Evolutionary conservation across 1,139 yeast genomes (phyloP).

Genomic region (Saccharomyces uvarum): DNA sequence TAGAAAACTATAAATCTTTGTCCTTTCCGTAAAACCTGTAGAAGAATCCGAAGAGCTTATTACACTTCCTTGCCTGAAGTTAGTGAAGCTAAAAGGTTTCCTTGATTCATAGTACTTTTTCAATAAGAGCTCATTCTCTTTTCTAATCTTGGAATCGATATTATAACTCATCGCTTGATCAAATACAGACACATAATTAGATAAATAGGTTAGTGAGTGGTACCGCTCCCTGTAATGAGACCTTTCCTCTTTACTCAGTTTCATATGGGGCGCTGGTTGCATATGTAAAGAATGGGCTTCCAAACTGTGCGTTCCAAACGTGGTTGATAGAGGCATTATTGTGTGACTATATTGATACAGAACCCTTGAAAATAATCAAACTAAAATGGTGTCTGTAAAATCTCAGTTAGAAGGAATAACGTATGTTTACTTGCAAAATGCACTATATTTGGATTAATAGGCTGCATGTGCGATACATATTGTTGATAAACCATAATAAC

Average conservation of each 20-base stretch:
- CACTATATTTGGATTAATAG: not conserved
- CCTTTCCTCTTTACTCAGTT: not conserved
- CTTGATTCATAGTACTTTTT: slow-evolving; percentile 16
- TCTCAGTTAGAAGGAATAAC: not conserved
- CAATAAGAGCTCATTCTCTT: slow-evolving; percentile 17
- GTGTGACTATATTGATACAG: not conserved
- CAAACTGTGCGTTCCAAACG: not conserved
- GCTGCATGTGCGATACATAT: not conserved
- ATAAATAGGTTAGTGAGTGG: slow-evolving; percentile 6
- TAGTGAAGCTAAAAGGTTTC: slow-evolving; percentile 5
- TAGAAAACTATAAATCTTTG: slow-evolving; percentile 10
- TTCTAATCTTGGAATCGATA: slow-evolving; percentile 8
- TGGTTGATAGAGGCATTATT: not conserved
- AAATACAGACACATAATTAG: slow-evolving; percentile 10
- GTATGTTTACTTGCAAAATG: not conserved
- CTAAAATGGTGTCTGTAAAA: not conserved
- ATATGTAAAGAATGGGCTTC: not conserved
- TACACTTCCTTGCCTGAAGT: slow-evolving; percentile 17
- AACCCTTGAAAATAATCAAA: not conserved
- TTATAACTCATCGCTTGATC: slow-evolving; percentile 9
- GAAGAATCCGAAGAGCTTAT: slow-evolving; percentile 17
- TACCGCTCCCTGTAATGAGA: not conserved
- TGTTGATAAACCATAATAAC: not conserved
- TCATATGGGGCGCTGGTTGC: not conserved
- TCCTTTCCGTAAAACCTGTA: slow-evolving; percentile 11